Percentiles rank a stretch among this genome's conserved stretches.
phyloP scores from a whole-genome alignment of 129 eudicot genomes.

The Lactuca saligna region DNA sequence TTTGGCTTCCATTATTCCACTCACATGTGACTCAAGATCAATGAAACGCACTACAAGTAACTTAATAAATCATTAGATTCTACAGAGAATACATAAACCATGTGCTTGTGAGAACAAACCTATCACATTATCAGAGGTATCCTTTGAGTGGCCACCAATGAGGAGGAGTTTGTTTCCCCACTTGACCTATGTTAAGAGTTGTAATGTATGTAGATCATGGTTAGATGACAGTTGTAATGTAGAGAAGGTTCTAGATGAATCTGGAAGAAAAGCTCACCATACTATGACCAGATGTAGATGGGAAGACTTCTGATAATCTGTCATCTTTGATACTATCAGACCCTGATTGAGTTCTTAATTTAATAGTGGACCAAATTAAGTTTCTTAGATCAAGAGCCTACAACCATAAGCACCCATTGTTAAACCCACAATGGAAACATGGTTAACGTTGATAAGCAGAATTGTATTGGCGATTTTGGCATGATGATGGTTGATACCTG shows the following conservation, averaged over 20 bases:
- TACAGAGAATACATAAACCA: constrained; percentile 5
- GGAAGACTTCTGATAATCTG: constrained; percentile 40
- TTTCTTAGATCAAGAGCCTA: constrained; percentile 83
- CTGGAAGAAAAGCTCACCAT: constrained; percentile 49
- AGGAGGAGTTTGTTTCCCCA: constrained; percentile 66
- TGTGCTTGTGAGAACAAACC: constrained; percentile 43
- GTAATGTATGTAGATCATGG: constrained; percentile 7
- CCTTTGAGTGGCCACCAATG: constrained; percentile 77
- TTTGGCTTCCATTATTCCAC: constrained; percentile 69
- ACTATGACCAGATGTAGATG: constrained; percentile 78
- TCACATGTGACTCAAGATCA: constrained; percentile 65
- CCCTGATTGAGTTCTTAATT: constrained; percentile 40
- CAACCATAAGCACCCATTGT: constrained; percentile 27
- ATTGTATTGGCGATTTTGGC: constrained; percentile 4
- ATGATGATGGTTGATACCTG: constrained; percentile 77
- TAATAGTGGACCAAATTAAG: constrained; percentile 75
- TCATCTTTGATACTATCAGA: constrained; percentile 29
- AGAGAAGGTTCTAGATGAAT: constrained; percentile 1
- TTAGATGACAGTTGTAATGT: constrained; percentile 16
- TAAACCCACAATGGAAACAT: constrained; percentile 10
- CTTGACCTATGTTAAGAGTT: constrained; percentile 51
- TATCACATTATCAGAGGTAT: constrained; percentile 47
- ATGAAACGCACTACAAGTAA: constrained; percentile 64
- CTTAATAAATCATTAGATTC: constrained; percentile 26
- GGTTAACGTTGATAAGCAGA: constrained; percentile 11